Conservation (phyloP, 1,284 basidiomycete genomes). For the Lentinula novae-zelandiae region DNA sequence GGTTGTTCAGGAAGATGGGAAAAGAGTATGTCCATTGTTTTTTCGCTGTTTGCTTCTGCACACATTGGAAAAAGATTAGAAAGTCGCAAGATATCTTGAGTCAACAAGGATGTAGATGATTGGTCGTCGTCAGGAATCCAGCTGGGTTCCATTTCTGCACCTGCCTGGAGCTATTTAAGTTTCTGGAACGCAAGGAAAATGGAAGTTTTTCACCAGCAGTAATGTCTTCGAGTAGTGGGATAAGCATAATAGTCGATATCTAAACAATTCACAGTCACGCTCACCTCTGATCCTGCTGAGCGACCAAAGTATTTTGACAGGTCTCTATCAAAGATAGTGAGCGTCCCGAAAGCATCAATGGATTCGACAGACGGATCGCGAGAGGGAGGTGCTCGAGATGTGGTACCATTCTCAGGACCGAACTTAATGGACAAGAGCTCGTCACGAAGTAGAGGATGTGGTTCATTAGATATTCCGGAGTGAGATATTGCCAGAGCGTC, state of each 20-base stretch:
- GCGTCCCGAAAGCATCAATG: constrained; percentile 50
- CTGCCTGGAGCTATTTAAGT: constrained; percentile 34
- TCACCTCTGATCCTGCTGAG: constrained; percentile 49
- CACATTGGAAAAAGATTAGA: constrained; percentile 45
- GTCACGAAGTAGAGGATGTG: constrained; percentile 61
- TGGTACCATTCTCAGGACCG: constrained; percentile 37
- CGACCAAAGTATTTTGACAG: constrained; percentile 70
- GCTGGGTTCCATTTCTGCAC: constrained; percentile 43
- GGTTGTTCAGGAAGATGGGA: constrained; percentile 48
- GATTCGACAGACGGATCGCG: constrained; percentile 27
- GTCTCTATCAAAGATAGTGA: constrained; percentile 58
- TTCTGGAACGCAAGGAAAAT: neutral
- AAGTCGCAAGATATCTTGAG: constrained; percentile 40
- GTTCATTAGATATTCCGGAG: constrained; percentile 52
- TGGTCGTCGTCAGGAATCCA: constrained; percentile 26
- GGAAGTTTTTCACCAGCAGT: constrained; percentile 34
- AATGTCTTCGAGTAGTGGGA: constrained; percentile 34
- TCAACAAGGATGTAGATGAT: constrained; percentile 26
- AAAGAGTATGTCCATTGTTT: constrained; percentile 39
- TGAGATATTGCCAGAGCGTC: constrained; percentile 66
- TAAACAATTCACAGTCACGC: constrained; percentile 10
- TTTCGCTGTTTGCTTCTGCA: constrained; percentile 30
- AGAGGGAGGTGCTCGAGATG: constrained; percentile 21
- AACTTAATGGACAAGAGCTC: constrained; percentile 62
- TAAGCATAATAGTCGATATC: neutral